Evolutionary conservation across 1,139 yeast species (phyloP).

Genomic region (Suhomyces wounanorum): DNA sequence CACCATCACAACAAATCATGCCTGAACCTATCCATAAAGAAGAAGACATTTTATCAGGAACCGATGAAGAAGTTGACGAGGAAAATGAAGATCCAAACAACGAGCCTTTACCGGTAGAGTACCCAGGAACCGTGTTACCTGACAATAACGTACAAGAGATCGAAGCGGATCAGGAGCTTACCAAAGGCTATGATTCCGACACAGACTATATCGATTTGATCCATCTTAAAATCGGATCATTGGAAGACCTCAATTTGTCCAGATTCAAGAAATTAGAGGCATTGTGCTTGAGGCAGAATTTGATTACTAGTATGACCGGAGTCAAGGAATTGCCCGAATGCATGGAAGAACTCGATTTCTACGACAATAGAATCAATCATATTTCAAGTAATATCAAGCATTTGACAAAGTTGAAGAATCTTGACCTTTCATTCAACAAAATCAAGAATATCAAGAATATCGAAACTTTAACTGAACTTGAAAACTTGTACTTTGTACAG

Average conservation of each 20-base stretch:
- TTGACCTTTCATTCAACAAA: slow-evolving; percentile 90
- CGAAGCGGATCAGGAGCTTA: slow-evolving; percentile 58
- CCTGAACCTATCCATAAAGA: slow-evolving; percentile 3
- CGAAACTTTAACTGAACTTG: slow-evolving; percentile 60
- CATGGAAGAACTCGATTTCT: slow-evolving; percentile 80
- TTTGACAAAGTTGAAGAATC: slow-evolving; percentile 54
- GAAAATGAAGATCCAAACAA: slow-evolving; percentile 28
- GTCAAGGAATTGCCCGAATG: slow-evolving; percentile 60
- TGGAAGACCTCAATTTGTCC: slow-evolving; percentile 63
- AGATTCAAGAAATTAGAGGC: slow-evolving; percentile 60
- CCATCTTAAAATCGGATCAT: slow-evolving; percentile 71
- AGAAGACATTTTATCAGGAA: slow-evolving; percentile 14
- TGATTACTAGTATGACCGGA: slow-evolving; percentile 71
- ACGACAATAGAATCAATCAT: slow-evolving; percentile 89
- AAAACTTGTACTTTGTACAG: slow-evolving; percentile 81
- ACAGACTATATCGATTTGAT: slow-evolving; percentile 71
- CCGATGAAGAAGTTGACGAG: slow-evolving; percentile 26
- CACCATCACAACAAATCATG: neutral
- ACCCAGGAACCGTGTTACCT: slow-evolving; percentile 54
- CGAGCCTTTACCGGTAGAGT: slow-evolving; percentile 42
- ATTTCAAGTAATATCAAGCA: slow-evolving; percentile 69
- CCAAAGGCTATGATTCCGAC: slow-evolving; percentile 63
- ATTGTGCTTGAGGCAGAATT: slow-evolving; percentile 81
- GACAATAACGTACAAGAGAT: slow-evolving; percentile 52
- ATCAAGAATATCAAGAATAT: slow-evolving; percentile 85